Evolutionary conservation across 495 filamentous ascomycete genomes (phyloP).

Genomic region (Podospora sp.): DNA sequence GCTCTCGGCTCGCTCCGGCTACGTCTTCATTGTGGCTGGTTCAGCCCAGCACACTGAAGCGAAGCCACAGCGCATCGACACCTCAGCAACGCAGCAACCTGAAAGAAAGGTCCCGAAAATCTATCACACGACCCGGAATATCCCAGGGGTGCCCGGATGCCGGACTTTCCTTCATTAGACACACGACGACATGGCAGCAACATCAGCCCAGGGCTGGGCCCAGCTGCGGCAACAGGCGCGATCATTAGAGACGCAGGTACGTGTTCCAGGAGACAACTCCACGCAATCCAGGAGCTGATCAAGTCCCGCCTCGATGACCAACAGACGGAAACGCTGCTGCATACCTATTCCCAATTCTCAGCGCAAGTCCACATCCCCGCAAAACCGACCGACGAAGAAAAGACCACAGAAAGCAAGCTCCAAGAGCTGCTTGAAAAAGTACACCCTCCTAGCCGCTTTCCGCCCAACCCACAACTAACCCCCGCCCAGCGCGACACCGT

Average conservation of each 20-base stretch:
- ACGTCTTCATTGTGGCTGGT: conserved; percentile 4
- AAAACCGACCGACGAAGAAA: conserved; percentile 85
- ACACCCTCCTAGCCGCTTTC: conserved; percentile 17
- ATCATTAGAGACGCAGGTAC: conserved; percentile 88
- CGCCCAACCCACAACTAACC: conserved; percentile 17
- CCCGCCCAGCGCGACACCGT: conserved; percentile 72
- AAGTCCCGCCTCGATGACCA: background rate
- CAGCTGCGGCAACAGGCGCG: conserved; percentile 94
- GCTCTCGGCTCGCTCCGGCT: background rate
- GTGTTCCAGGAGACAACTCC: background rate
- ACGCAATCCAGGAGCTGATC: background rate
- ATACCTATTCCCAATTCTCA: conserved; percentile 95
- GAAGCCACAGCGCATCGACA: background rate
- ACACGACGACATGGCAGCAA: conserved; percentile 64
- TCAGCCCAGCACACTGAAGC: background rate
- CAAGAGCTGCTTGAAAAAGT: conserved; percentile 83
- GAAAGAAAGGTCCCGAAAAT: background rate
- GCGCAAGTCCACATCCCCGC: conserved; percentile 74
- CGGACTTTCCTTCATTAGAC: background rate
- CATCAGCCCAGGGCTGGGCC: conserved; percentile 81
- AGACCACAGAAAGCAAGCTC: conserved; percentile 73
- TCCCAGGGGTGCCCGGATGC: background rate
- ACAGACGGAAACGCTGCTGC: conserved; percentile 90
- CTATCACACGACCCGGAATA: background rate
- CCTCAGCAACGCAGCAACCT: background rate